These are phyloP conservation scores for Pestalotiopsis sp. DNA, from an alignment of 2,329 filamentous ascomycete species.

Conservation along the genomic window DNA sequence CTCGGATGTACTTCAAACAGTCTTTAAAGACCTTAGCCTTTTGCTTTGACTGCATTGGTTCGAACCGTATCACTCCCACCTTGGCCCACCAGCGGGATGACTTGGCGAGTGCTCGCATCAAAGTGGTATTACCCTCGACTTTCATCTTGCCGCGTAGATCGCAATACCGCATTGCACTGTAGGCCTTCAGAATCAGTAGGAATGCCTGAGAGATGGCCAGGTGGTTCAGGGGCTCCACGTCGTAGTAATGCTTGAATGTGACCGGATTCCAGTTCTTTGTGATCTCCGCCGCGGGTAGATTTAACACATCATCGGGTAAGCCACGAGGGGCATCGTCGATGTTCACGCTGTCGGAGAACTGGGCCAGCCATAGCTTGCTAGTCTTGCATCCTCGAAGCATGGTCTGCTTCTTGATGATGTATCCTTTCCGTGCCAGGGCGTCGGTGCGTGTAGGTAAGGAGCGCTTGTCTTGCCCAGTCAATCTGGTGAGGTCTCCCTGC, in stretches of 20 bases:
- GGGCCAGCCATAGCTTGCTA: conserved; percentile 63
- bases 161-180: conserved; percentile 59
- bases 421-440: conserved; percentile 60
- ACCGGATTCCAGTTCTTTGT: conserved; percentile 54
- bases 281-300: conserved; percentile 40
- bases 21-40: conserved; percentile 58
- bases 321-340: conserved; percentile 39
- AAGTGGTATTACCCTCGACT: conserved; percentile 55
- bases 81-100: conserved; percentile 60
- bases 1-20: conserved; percentile 60
- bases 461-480: conserved; percentile 64
- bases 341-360: conserved; percentile 49
- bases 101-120: conserved; percentile 63
- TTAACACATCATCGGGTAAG: conserved; percentile 36
- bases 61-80: conserved; percentile 57
- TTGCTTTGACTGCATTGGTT: conserved; percentile 56
- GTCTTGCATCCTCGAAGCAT: conserved; percentile 62
- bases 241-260: conserved; percentile 59
- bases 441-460: conserved; percentile 65
- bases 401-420: conserved; percentile 62
- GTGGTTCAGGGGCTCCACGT: conserved; percentile 60
- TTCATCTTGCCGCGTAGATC: conserved; percentile 62
- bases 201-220: conserved; percentile 59
- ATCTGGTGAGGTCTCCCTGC: conserved; percentile 60
- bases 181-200: conserved; percentile 59